Evolutionary conservation across 495 filamentous ascomycete genomes (phyloP).

Genomic region (Daldinia caldariorum): DNA sequence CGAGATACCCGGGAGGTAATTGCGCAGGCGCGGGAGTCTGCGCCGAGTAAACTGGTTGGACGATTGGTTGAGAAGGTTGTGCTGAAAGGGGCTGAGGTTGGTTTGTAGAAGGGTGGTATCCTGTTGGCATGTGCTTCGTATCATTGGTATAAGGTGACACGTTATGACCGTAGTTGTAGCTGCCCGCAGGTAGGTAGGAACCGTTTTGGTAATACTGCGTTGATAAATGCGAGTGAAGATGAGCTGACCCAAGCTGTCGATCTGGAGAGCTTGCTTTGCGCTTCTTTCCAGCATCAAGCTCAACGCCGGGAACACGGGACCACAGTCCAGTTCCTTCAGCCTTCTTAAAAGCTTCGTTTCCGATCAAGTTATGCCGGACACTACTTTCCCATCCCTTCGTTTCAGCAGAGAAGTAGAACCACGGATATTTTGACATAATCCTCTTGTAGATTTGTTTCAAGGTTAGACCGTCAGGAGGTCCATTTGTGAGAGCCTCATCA

Average conservation of each 20-base stretch:
- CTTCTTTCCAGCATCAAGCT: conserved; percentile 63
- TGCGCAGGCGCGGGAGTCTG: conserved; percentile 50
- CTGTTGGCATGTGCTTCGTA: conserved; percentile 34
- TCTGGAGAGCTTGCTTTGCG: conserved; percentile 61
- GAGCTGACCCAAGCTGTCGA: conserved; percentile 45
- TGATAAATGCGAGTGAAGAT: conserved; percentile 45
- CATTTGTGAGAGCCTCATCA: conserved; percentile 84
- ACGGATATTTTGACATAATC: conserved; percentile 88
- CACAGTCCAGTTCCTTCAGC: conserved; percentile 68
- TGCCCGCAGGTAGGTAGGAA: conserved; percentile 42
- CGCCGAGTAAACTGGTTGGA: conserved; percentile 48
- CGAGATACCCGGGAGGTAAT: conserved; percentile 47
- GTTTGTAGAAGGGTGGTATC: conserved; percentile 32
- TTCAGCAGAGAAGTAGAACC: conserved; percentile 80
- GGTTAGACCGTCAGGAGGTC: conserved; percentile 73
- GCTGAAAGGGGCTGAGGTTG: conserved; percentile 41
- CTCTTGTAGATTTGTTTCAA: conserved; percentile 94
- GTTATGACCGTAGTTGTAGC: conserved; percentile 31
- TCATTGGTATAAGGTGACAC: conserved; percentile 43
- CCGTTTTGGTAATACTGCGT: conserved; percentile 46
- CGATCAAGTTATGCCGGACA: conserved; percentile 93
- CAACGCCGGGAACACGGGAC: conserved; percentile 60
- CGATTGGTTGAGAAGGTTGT: conserved; percentile 35
- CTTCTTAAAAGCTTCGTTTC: conserved; percentile 87
- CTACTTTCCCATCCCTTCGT: conserved; percentile 97